Evolutionary conservation across 2,329 filamentous ascomycete genomes (phyloP).

Genomic region (Penicillium sp.): DNA sequence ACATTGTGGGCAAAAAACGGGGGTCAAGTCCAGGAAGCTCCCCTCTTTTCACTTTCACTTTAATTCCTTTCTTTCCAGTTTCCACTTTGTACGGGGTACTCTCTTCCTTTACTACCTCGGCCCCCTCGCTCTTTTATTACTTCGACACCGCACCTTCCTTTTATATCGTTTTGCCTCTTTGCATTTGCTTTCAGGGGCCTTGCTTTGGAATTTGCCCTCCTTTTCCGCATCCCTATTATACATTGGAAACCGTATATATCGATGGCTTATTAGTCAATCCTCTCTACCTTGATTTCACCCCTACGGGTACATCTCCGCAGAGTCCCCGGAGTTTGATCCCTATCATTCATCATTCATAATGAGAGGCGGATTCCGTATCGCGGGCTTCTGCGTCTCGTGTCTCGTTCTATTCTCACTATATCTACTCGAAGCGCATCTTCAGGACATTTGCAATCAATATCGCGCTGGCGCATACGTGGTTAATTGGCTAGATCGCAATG

Average conservation of each 20-base stretch:
- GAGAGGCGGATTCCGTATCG: constrained; percentile 32
- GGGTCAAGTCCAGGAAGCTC: not conserved
- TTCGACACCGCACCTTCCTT: not conserved
- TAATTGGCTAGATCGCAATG: constrained; percentile 28
- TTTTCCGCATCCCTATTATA: not conserved
- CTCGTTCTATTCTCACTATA: constrained; percentile 30
- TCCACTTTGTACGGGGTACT: not conserved
- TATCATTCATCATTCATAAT: constrained; percentile 25
- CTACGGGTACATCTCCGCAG: constrained; percentile 6
- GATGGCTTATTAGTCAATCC: constrained; percentile 15
- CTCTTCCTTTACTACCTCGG: not conserved
- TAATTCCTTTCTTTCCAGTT: not conserved
- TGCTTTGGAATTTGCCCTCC: not conserved
- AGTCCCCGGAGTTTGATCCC: not conserved
- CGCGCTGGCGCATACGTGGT: constrained; percentile 36
- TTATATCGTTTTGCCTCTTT: not conserved
- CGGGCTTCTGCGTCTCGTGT: constrained; percentile 20
- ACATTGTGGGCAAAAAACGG: not conserved
- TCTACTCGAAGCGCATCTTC: constrained; percentile 32
- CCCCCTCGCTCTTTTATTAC: not conserved
- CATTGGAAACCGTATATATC: not conserved
- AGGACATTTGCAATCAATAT: constrained; percentile 38
- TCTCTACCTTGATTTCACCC: not conserved
- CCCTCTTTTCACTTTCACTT: not conserved
- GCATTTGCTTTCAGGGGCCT: not conserved